Conservation (phyloP, 257 asterid species). For the Nicotiana tabacum region DNA sequence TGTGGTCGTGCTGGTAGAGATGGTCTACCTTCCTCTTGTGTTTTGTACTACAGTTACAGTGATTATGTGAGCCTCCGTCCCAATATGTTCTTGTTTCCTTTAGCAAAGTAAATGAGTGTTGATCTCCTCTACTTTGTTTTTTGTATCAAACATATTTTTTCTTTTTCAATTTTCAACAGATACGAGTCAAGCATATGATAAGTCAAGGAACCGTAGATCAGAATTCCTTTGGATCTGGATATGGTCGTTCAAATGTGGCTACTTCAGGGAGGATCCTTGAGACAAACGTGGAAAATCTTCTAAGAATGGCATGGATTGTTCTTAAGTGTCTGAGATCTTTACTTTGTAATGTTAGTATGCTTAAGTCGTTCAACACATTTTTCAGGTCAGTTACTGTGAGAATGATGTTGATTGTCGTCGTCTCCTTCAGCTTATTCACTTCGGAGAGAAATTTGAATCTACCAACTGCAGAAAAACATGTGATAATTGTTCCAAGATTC, state of each 20-base stretch:
- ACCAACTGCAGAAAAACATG: slow-evolving; percentile 78
- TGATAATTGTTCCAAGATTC: slow-evolving; percentile 79
- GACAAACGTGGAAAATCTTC: slow-evolving; percentile 84
- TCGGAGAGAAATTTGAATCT: slow-evolving; percentile 94
- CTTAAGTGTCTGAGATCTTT: neutral
- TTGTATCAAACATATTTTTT: neutral
- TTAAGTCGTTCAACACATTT: slow-evolving; percentile 16
- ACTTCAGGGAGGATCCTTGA: slow-evolving; percentile 78
- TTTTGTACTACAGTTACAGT: slow-evolving; percentile 84
- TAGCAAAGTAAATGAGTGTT: neutral
- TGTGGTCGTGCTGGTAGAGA: slow-evolving; percentile 99
- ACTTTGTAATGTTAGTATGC: slow-evolving; percentile 4
- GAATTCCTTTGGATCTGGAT: slow-evolving; percentile 51
- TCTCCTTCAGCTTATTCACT: slow-evolving; percentile 86
- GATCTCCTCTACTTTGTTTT: slow-evolving; percentile 1
- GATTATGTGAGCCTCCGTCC: slow-evolving; percentile 64
- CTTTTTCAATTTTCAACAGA: slow-evolving; percentile 36
- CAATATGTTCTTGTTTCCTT: slow-evolving; percentile 10
- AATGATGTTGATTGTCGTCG: slow-evolving; percentile 95
- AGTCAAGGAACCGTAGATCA: slow-evolving; percentile 77
- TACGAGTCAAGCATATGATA: slow-evolving; percentile 93
- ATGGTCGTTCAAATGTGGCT: slow-evolving; percentile 42
- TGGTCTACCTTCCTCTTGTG: slow-evolving; percentile 87
- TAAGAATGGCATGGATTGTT: slow-evolving; percentile 60
- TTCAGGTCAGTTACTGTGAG: slow-evolving; percentile 94